phyloP scores from a whole-genome alignment of 495 filamentous ascomycete species.

The Astrocystis sublimbata region DNA sequence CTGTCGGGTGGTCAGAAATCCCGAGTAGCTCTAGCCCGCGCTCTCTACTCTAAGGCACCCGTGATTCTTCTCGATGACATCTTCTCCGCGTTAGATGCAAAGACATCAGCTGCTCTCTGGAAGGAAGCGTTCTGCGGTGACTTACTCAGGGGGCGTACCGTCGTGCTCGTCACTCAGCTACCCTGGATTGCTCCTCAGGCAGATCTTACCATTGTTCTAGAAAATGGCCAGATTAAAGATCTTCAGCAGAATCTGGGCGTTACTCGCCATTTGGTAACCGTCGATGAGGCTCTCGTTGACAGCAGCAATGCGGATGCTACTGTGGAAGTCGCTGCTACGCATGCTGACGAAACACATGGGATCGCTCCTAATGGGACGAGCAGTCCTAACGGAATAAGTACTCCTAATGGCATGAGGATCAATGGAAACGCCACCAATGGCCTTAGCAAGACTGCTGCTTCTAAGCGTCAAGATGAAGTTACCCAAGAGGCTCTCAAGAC shows the following conservation, averaged over 20 bases:
- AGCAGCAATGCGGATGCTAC: constrained; percentile 26
- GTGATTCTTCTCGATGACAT: constrained; percentile 70
- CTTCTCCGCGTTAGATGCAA: constrained; percentile 61
- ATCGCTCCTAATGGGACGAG: constrained; percentile 16
- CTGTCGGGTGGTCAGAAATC: constrained; percentile 72
- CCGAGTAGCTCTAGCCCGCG: constrained; percentile 67
- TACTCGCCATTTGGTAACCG: constrained; percentile 33
- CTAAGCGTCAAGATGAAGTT: constrained; percentile 33
- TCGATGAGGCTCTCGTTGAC: constrained; percentile 21
- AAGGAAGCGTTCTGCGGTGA: constrained; percentile 55
- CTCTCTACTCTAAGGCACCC: constrained; percentile 65
- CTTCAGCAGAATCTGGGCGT: constrained; percentile 39
- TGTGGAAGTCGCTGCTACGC: constrained; percentile 21
- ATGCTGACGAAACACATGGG: constrained; percentile 19
- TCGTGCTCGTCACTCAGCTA: constrained; percentile 43
- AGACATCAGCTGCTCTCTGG: constrained; percentile 51
- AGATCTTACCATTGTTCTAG: constrained; percentile 42
- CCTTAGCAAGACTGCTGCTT: constrained; percentile 22
- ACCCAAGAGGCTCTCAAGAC: constrained; percentile 36
- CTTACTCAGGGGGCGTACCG: constrained; percentile 40
- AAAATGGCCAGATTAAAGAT: constrained; percentile 41
- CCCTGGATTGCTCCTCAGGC: constrained; percentile 51
- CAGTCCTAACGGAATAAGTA: too few species aligned
- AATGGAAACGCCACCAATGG: constrained; percentile 17
- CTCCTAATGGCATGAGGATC: constrained; percentile 10